phyloP scores from a whole-genome alignment of 73 alveolate species.

The Tetrahymena borealis region DNA sequence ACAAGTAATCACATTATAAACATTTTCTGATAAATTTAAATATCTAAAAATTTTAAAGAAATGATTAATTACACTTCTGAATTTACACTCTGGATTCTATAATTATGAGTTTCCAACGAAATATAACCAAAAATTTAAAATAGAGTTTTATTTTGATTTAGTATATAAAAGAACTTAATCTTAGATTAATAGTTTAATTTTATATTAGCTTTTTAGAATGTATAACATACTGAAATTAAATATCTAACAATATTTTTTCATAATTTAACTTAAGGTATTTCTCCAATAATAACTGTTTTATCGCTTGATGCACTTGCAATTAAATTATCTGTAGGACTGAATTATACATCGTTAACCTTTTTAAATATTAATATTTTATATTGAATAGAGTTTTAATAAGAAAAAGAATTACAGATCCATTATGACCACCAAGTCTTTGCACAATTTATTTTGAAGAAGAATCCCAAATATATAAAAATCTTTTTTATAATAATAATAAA shows the following conservation, averaged over 20 bases:
- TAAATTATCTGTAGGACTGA: constrained; percentile 73
- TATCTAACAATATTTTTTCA: background rate
- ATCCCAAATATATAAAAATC: constrained; percentile 89
- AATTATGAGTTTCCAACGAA: no score
- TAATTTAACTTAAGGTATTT: constrained; percentile 34
- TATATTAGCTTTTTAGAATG: no score
- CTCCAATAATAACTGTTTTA: constrained; percentile 81
- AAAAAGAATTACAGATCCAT: constrained; percentile 56
- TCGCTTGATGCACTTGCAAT: constrained; percentile 82
- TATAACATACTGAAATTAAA: background rate
- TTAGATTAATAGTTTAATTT: no score
- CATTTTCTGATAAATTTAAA: no score
- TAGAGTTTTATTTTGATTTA: no score
- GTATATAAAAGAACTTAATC: no score
- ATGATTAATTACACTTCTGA: no score
- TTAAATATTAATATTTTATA: background rate
- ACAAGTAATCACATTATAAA: no score
- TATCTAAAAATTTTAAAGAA: no score
- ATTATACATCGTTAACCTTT: constrained; percentile 72
- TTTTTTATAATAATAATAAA: background rate
- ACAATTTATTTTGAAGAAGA: constrained; percentile 62
- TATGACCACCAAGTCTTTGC: constrained; percentile 85
- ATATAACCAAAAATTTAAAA: no score
- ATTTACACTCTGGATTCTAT: no score
- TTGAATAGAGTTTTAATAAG: background rate